phyloP scores from a whole-genome alignment of 768 basidiomycete species.

The Trametes cingulata region DNA sequence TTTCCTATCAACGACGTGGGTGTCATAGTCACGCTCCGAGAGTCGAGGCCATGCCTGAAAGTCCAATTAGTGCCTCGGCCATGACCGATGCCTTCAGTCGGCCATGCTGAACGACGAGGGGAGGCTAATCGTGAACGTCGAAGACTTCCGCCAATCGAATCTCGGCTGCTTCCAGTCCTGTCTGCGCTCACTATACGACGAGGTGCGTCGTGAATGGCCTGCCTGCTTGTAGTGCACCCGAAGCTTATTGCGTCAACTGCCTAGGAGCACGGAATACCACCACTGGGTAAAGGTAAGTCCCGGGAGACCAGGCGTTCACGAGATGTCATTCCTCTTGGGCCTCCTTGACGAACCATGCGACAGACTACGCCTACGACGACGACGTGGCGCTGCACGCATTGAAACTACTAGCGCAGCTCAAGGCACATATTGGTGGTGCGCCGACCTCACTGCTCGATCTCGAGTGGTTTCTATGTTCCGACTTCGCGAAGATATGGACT shows the following conservation, averaged over 20 bases:
- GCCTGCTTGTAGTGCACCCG: no score
- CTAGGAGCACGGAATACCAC: not conserved
- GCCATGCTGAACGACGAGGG: slow-evolving; percentile 12
- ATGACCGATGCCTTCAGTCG: slow-evolving; percentile 6
- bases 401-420: not conserved
- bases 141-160: slow-evolving; percentile 4
- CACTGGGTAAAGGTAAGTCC: slow-evolving; percentile 3
- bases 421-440: not conserved
- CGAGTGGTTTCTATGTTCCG: not conserved
- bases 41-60: not conserved
- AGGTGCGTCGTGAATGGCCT: not conserved
- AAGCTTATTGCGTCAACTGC: not conserved
- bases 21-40: not conserved
- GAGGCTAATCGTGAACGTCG: not conserved
- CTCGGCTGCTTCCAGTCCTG: slow-evolving; percentile 8
- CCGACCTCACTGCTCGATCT: not conserved
- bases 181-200: slow-evolving; percentile 9
- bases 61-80: not conserved
- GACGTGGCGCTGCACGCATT: not conserved
- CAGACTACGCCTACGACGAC: slow-evolving; percentile 12
- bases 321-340: no score
- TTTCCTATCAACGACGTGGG: slow-evolving; percentile 4
- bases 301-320: no score
- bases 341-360: not conserved
- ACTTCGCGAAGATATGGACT: slow-evolving; percentile 8